Evolutionary conservation across 768 basidiomycete genomes (phyloP).

Genomic region (Ephemerocybe angulata): DNA sequence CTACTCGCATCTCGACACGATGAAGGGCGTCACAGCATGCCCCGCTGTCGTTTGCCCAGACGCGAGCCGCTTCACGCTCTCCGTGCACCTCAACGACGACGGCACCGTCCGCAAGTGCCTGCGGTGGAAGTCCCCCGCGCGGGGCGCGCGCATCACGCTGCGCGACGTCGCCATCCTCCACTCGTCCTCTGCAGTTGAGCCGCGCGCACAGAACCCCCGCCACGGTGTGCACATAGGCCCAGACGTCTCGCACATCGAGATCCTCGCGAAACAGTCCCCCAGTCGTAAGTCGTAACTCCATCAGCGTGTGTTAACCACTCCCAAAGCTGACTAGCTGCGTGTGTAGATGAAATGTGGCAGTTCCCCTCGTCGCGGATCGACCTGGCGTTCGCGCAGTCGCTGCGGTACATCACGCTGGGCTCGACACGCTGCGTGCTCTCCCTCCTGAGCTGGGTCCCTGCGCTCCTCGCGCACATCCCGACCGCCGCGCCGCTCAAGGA

Average conservation of each 20-base stretch:
- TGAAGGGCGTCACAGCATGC: background rate
- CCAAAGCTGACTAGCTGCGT: background rate
- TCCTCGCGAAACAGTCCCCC: background rate
- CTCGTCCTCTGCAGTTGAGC: background rate
- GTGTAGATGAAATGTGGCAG: background rate
- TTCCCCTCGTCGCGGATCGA: slow-evolving; percentile 13
- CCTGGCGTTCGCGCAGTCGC: slow-evolving; percentile 17
- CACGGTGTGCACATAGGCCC: background rate
- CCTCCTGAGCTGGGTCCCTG: slow-evolving; percentile 27
- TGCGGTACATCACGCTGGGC: slow-evolving; percentile 23
- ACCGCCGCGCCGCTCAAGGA: slow-evolving; percentile 14
- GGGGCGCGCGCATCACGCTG: background rate
- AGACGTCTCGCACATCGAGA: background rate
- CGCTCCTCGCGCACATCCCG: slow-evolving; percentile 17
- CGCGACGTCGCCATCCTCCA: background rate
- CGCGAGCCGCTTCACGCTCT: background rate
- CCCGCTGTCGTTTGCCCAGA: no score
- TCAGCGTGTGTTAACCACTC: background rate
- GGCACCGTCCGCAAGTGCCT: background rate
- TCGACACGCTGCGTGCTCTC: slow-evolving; percentile 26
- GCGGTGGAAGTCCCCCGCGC: background rate
- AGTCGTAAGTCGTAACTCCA: background rate
- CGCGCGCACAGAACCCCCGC: background rate
- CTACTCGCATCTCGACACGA: background rate
- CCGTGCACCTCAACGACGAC: background rate